Evolutionary conservation across 768 basidiomycete genomes (phyloP).

Genomic region (Kwoniella botswanensis): DNA sequence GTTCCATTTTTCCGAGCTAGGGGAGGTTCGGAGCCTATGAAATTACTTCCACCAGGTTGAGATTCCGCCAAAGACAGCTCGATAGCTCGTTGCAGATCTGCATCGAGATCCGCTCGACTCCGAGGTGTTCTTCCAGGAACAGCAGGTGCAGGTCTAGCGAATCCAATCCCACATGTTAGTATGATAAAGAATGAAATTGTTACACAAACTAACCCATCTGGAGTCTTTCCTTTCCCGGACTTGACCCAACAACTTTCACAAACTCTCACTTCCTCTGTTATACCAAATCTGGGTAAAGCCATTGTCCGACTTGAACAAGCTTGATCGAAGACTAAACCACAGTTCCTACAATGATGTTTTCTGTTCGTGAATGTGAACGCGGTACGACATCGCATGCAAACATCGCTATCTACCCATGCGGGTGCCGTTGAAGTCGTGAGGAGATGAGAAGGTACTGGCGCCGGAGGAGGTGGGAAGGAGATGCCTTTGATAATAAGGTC

Average conservation of each 20-base stretch:
- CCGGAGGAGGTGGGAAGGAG: conserved; percentile 51
- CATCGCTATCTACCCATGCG: conserved; percentile 95
- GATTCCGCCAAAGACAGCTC: conserved; percentile 85
- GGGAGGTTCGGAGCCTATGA: conserved; percentile 67
- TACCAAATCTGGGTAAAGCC: conserved; percentile 89
- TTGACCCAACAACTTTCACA: conserved; percentile 90
- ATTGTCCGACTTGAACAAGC: conserved; percentile 83
- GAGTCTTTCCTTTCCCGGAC: conserved; percentile 57
- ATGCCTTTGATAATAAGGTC: conserved; percentile 28
- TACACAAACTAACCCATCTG: conserved; percentile 30
- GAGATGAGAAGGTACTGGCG: conserved; percentile 42
- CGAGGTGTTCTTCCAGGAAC: conserved; percentile 62
- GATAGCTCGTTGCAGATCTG: conserved; percentile 91
- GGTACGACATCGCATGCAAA: conserved; percentile 89
- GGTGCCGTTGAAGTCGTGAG: conserved; percentile 65
- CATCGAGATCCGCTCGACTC: conserved; percentile 69
- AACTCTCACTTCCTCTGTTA: conserved; percentile 87
- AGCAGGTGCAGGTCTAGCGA: conserved; percentile 42
- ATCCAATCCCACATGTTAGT: neutral
- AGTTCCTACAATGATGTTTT: conserved; percentile 98
- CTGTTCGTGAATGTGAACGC: conserved; percentile 93
- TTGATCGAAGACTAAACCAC: conserved; percentile 95
- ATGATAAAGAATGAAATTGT: neutral
- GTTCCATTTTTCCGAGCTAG: conserved; percentile 59
- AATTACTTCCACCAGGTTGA: conserved; percentile 62